Percentiles rank a stretch among this genome's conserved stretches.
These are phyloP conservation scores for Ceratobasidium sp. DNA, from an alignment of 1,284 basidiomycete genomes.

Conservation along the genomic window DNA sequence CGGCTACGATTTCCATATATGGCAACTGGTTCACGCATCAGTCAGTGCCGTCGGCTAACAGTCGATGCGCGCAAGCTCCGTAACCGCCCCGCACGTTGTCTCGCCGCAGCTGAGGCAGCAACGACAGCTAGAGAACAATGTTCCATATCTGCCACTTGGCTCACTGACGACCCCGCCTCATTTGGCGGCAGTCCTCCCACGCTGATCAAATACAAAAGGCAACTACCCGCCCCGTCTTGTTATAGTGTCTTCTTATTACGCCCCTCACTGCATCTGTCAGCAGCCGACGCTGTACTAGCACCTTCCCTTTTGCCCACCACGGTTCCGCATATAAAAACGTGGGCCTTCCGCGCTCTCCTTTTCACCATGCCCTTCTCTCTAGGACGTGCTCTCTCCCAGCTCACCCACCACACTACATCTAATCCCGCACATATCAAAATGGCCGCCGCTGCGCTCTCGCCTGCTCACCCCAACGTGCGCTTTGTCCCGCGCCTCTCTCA, in stretches of 20 bases:
- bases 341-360: conserved; percentile 7
- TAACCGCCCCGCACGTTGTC: conserved; percentile 16
- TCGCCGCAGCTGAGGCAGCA: conserved; percentile 40
- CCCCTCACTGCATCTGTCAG: conserved; percentile 28
- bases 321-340: conserved; percentile 32
- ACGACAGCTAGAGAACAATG: conserved; percentile 11
- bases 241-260: neutral
- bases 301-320: conserved; percentile 20
- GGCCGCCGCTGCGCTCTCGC: conserved; percentile 29
- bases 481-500: conserved; percentile 34
- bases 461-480: conserved; percentile 27
- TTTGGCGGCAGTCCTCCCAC: conserved; percentile 31
- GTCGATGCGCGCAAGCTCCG: conserved; percentile 11
- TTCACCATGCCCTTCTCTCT: conserved; percentile 39
- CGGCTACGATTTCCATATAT: neutral
- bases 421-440: conserved; percentile 32
- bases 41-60: conserved; percentile 15
- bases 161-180: conserved; percentile 22
- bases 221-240: conserved; percentile 21
- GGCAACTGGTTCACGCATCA: conserved; percentile 24
- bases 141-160: conserved; percentile 24
- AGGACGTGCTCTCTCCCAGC: conserved; percentile 21
- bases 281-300: conserved; percentile 19
- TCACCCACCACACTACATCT: conserved; percentile 24
- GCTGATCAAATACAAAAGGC: conserved; percentile 32